These are phyloP conservation scores for Camelina sativa DNA, from an alignment of 345 rosid species.

Conservation along the genomic window DNA sequence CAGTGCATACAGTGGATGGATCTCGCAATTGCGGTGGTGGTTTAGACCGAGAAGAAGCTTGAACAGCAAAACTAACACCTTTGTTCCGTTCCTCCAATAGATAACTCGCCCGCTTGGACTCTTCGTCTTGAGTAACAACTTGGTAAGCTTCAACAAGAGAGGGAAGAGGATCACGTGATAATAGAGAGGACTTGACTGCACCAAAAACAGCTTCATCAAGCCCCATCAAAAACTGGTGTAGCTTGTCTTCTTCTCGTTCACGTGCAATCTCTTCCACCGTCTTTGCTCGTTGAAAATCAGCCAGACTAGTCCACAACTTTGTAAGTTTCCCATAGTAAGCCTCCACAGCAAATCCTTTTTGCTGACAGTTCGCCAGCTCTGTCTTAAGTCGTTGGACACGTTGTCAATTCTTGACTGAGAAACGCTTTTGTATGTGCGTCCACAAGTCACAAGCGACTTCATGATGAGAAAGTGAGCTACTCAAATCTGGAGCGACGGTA, in stretches of 20 bases:
- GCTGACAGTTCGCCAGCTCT: not conserved
- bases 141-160: not conserved
- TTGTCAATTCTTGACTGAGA: not conserved
- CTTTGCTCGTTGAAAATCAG: too few relatives aligned
- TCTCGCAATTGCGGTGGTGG: accelerated
- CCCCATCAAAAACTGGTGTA: not conserved
- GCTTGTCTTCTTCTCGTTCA: not conserved
- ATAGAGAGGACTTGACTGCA: accelerated
- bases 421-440: not conserved
- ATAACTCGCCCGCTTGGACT: not conserved
- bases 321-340: not conserved
- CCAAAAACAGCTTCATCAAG: not conserved
- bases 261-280: not conserved
- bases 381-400: not conserved
- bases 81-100: accelerated
- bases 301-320: too few relatives aligned
- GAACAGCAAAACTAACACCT: not conserved
- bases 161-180: not conserved
- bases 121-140: not conserved
- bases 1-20: not conserved
- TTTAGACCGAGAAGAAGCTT: accelerated
- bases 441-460: not conserved
- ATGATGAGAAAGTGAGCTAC: not conserved
- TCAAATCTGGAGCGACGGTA: not conserved
- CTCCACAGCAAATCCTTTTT: not conserved